Conservation (phyloP, 208 protist genomes). For the Trypanosoma platydactyli region DNA sequence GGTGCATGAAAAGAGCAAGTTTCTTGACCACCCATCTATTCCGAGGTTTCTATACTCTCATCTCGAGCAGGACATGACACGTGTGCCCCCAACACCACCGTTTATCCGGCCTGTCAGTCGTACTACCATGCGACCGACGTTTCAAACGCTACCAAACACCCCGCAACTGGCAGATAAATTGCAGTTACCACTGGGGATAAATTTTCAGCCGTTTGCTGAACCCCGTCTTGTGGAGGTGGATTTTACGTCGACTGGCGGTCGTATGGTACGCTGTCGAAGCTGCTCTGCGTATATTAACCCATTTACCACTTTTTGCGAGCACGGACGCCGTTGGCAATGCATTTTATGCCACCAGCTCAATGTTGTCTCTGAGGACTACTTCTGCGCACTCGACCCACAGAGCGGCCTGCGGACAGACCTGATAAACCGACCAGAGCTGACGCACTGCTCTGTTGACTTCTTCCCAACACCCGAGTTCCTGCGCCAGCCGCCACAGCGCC, state of each 20-base stretch:
- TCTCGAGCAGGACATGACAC: conserved; percentile 56
- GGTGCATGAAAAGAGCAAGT: conserved; percentile 35
- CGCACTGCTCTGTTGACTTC: conserved; percentile 90
- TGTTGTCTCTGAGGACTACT: conserved; percentile 87
- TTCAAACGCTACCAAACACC: conserved; percentile 56
- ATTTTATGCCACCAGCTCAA: conserved; percentile 94
- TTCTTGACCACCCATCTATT: conserved; percentile 69
- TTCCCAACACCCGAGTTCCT: conserved; percentile 96
- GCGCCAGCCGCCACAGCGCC: conserved; percentile 85
- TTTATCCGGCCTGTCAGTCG: conserved; percentile 54
- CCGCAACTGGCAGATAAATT: conserved; percentile 58
- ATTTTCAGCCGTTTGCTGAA: conserved; percentile 77
- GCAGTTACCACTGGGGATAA: conserved; percentile 70
- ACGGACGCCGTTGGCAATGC: conserved; percentile 93
- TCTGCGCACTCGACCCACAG: conserved; percentile 74
- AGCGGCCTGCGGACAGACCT: conserved; percentile 87
- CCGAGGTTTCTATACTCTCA: conserved; percentile 68
- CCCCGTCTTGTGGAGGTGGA: conserved; percentile 60
- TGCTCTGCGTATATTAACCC: conserved; percentile 98
- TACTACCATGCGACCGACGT: conserved; percentile 63
- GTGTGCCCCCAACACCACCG: conserved; percentile 30
- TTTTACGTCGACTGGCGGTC: conserved; percentile 57
- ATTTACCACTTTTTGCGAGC: conserved; percentile 94
- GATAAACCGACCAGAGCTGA: conserved; percentile 85
- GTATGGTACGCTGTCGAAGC: conserved; percentile 76